Evolutionary conservation across 164 flowering plant species (phyloP), one percentile per base, ranked within the genome.

Genomic region (Vitis riparia): DNA sequence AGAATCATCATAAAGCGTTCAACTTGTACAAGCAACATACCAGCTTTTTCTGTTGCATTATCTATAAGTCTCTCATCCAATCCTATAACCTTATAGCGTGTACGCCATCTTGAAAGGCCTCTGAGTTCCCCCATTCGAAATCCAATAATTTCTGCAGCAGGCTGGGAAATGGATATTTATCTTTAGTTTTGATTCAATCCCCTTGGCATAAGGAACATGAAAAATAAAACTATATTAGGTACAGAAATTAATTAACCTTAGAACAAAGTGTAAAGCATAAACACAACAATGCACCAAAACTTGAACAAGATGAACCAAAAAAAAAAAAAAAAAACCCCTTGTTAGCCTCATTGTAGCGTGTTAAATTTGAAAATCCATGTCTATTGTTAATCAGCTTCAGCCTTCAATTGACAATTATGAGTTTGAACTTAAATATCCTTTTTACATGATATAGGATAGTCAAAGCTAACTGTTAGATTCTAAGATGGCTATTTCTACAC

Each of bases 71-170:
- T 85, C 78, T 91, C 98, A 84, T 93, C 93, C 78, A 95, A 75
- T 19, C 99, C 99, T 79, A 93, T 85, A 71, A 82, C 84, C 52
- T 79, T 81, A 81, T 66, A 95, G 58, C 97, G 93, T 67, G 94
- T 86, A 65, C 89, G 94, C 98, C 98, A 95, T 77, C 87, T 90
- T 60, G 98, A 93, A 78, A 95, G 91, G 57, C 94, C 99, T 80
- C 91, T 83, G 15, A 95, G 82, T 81, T 93, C 99, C 65, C 99
- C 99, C 79, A 91, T 80, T 83, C 97, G 80, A 77, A 95, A 95
- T 66, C 82, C 97, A 79, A 95, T 87, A 49, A 93, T 83, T 82
- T 95, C 99, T 72, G 85, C 91, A 68, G 99, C 97, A 75, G 99
- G 98, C 98, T 95, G 84, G 66, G 68, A 68, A 82, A 74, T 11